Evolutionary conservation across 305 asterid species (phyloP).

Genomic region (Fraxinus sp.): DNA sequence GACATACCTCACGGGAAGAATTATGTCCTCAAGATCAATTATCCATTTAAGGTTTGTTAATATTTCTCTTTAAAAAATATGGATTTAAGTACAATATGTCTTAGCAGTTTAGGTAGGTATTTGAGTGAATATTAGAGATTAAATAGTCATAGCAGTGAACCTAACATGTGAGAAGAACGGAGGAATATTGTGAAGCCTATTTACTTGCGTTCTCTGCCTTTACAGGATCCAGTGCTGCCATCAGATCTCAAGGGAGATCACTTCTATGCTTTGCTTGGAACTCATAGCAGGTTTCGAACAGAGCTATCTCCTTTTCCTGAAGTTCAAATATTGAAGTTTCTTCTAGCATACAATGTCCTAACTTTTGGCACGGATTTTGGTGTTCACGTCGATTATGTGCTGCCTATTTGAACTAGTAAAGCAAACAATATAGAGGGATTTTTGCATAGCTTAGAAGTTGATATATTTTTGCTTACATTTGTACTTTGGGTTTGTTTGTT

Average conservation of each 20-base stretch:
- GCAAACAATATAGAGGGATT: neutral
- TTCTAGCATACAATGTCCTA: conserved; percentile 4
- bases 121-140: conserved; percentile 20
- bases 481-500: neutral
- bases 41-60: conserved; percentile 72
- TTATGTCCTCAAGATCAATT: conserved; percentile 78
- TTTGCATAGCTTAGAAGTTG: neutral
- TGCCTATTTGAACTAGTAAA: conserved; percentile 17
- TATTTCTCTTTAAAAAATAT: conserved; percentile 1
- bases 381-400: neutral
- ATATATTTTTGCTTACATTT: conserved; percentile 6
- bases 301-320: conserved; percentile 9
- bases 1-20: conserved; percentile 84
- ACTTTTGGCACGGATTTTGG: neutral
- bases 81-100: conserved; percentile 14
- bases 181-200: conserved; percentile 7
- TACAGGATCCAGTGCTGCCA: conserved; percentile 86
- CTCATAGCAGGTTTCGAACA: conserved; percentile 72
- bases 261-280: conserved; percentile 85
- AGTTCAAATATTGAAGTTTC: conserved; percentile 14
- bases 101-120: conserved; percentile 1
- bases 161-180: conserved; percentile 23
- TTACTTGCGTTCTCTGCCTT: conserved; percentile 29
- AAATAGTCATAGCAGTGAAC: conserved; percentile 4
- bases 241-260: conserved; percentile 79